Percentiles rank a stretch among this genome's conserved stretches.
phyloP scores from a whole-genome alignment of 345 rosid species.

The Hibiscus mutabilis region DNA sequence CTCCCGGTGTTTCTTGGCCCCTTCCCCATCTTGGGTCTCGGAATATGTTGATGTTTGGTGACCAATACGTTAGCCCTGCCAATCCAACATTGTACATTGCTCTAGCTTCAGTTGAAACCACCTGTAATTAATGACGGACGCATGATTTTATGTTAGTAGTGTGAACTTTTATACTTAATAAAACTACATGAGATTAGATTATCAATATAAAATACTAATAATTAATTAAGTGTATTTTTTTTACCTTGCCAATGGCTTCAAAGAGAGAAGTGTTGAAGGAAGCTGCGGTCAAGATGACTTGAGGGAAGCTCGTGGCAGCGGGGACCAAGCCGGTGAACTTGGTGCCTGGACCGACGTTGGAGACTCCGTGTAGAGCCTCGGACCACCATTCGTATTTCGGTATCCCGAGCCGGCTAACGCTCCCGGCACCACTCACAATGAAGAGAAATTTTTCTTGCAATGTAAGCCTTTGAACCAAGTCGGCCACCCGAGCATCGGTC shows the following conservation, averaged over 20 bases:
- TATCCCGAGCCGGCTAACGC: slow-evolving; percentile 64
- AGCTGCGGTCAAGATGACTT: slow-evolving; percentile 84
- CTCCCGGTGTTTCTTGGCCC: slow-evolving; percentile 94
- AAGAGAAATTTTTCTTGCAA: slow-evolving; percentile 67
- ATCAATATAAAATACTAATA: too few species aligned
- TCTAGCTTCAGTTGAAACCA: slow-evolving; percentile 91
- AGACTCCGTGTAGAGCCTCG: slow-evolving; percentile 92
- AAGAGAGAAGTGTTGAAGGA: slow-evolving; percentile 83
- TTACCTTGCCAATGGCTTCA: slow-evolving; percentile 83
- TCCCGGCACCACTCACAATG: slow-evolving; percentile 43
- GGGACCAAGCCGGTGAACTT: slow-evolving; percentile 54
- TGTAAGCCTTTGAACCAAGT: slow-evolving; percentile 63
- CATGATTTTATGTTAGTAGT: too few species aligned
- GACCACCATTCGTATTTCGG: slow-evolving; percentile 96
- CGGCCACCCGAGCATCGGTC: slow-evolving; percentile 45
- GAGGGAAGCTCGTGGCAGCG: slow-evolving; percentile 93
- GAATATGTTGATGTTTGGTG: slow-evolving; percentile 80
- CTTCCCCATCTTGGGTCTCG: slow-evolving; percentile 98
- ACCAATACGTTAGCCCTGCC: slow-evolving; percentile 89
- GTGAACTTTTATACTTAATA: too few species aligned
- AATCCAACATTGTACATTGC: slow-evolving; percentile 93
- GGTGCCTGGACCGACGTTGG: slow-evolving; percentile 69
- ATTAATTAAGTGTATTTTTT: too few species aligned
- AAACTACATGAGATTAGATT: too few species aligned
- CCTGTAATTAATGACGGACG: slow-evolving; percentile 24